Base-by-base conservation (phyloP, 176 grass and related monocot genomes). In the Zea luxurians region DNA sequence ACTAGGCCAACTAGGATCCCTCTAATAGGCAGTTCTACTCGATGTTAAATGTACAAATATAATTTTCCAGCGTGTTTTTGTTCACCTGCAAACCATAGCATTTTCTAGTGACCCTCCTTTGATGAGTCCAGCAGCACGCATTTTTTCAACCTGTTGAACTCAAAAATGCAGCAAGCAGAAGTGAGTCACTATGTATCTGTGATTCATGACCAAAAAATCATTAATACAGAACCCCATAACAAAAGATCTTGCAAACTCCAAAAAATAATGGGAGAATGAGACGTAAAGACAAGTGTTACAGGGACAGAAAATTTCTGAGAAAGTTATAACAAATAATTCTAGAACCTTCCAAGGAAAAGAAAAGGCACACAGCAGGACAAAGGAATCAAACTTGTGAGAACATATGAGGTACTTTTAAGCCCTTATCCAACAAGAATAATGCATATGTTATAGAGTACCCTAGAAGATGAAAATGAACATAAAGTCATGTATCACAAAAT, bases 1-100 rank as follows among this genome's bases (percentile, higher is more conserved):
- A 43, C 52, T 45, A 68, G 52, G 18, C 37, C 68, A 45, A 61
- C 34, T 62, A 70, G 36, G 70, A 74, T 35, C 12, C 13, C 11
- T 83, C 49, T 64, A 47, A 47, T 48, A 49, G 15, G 41, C 64
- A 70, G 66, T 48, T 72, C 3, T 68, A 52, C 17, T 75, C 45
- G 63, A 65, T 18, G 48, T 48, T 45, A 63, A 55, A 62, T 36
- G 73, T 37, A 69, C 2, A 61, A 88, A 4, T 9, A 48, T 60
- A 6, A 37, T 52, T 74, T 79, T 74, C 44, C 54, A 80, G 55
- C 27, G 75, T 44, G 70, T 74, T 49, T 57, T 70, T 48, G 5
- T 65, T 82, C 66, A 85, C 95, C 92, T 98, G 88, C 96, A 98
- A 84, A 98, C 92, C 83, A 90, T 85, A 76, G 96, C 92, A 92